A percentile compares a stretch with the other conserved stretches of the same genome.
Conservation (phyloP, 2,329 filamentous ascomycete genomes). For the Fusarium sp. region DNA sequence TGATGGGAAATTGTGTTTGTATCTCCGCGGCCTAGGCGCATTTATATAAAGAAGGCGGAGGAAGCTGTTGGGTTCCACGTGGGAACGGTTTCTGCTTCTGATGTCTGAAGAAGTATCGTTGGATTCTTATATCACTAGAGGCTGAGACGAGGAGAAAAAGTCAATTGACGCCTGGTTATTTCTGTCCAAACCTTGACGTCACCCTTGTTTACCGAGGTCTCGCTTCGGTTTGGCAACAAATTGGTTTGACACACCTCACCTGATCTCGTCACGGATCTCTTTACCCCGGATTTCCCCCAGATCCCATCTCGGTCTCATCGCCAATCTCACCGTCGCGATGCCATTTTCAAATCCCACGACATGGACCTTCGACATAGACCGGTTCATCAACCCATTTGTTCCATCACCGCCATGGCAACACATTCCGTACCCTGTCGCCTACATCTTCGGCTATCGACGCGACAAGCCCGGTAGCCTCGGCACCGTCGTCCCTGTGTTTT, state of each 20-base stretch:
- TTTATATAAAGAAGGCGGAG: conserved; percentile 19
- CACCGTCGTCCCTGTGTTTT: conserved; percentile 70
- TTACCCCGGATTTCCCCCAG: background rate
- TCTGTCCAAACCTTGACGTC: background rate
- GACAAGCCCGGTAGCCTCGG: conserved; percentile 58
- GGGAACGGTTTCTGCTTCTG: background rate
- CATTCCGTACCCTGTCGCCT: conserved; percentile 74
- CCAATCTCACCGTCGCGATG: conserved; percentile 14
- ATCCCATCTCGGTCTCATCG: conserved; percentile 9
- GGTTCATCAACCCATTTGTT: conserved; percentile 77
- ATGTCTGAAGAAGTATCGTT: conserved; percentile 14
- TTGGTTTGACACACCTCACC: background rate
- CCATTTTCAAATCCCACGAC: conserved; percentile 35
- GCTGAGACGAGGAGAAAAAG: background rate
- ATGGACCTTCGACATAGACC: conserved; percentile 80
- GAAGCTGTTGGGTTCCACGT: background rate
- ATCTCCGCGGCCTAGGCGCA: conserved; percentile 46
- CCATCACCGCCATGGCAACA: conserved; percentile 73
- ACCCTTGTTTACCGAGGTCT: background rate
- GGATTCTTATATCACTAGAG: background rate
- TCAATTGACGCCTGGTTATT: background rate
- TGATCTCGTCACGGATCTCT: background rate
- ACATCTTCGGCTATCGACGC: conserved; percentile 75
- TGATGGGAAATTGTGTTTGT: background rate
- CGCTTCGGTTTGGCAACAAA: too few relatives aligned